Conservation (phyloP, 768 basidiomycete genomes). For the Leccinum disarticulatum region DNA sequence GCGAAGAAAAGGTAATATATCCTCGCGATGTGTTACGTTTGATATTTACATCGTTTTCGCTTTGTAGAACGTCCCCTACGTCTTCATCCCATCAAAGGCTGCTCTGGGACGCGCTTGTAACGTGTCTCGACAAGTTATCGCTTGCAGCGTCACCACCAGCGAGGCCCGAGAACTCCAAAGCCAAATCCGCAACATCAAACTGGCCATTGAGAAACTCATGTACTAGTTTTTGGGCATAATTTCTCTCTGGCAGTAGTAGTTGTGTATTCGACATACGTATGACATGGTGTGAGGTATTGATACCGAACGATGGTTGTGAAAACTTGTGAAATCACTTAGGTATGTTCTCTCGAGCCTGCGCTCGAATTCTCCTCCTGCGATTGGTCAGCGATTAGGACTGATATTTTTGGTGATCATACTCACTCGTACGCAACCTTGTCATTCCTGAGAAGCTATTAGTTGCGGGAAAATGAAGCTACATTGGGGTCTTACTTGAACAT, state of each 20-base stretch:
- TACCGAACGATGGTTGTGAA: conserved; percentile 1
- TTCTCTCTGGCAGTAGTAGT: conserved; percentile 5
- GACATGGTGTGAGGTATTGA: conserved; percentile 6
- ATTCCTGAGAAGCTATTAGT: conserved; percentile 55
- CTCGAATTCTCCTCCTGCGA: conserved; percentile 69
- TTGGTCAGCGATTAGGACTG: neutral
- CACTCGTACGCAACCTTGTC: conserved; percentile 93
- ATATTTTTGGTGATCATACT: conserved; percentile 28
- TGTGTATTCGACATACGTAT: conserved; percentile 13
- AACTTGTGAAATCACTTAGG: conserved; percentile 57
- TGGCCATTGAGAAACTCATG: conserved; percentile 71
- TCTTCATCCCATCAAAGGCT: conserved; percentile 94
- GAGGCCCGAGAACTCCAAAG: conserved; percentile 88
- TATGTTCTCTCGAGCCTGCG: conserved; percentile 87
- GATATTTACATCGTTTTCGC: conserved; percentile 2
- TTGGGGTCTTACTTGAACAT: conserved; percentile 87
- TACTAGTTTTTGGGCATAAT: conserved; percentile 29
- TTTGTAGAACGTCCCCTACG: conserved; percentile 88
- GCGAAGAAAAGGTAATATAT: conserved; percentile 87
- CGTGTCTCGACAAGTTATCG: conserved; percentile 92
- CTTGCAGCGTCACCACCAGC: conserved; percentile 94
- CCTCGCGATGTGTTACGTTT: neutral
- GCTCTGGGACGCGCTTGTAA: conserved; percentile 96
- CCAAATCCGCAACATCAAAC: conserved; percentile 87
- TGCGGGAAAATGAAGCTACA: neutral